Percentiles rank a stretch among this genome's conserved stretches.
Evolutionary conservation across 768 basidiomycete species (phyloP).

Genomic region (Boletus tomentosulus): DNA sequence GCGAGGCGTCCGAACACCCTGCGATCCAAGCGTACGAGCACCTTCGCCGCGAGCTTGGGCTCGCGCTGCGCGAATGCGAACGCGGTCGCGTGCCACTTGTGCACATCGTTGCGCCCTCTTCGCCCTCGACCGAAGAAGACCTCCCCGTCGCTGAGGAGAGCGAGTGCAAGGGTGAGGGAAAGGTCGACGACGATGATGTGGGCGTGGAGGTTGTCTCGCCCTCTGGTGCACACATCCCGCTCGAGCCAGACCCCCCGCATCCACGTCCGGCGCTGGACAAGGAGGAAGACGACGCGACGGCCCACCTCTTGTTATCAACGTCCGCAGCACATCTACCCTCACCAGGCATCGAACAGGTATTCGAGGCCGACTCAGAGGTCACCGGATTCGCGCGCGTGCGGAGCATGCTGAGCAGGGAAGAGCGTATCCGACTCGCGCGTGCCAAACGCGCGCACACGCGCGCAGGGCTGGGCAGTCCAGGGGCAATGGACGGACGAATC

Average conservation of each 20-base stretch:
- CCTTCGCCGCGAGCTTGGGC: constrained; percentile 69
- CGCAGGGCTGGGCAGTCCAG: neutral
- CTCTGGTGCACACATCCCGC: neutral
- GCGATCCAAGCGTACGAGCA: constrained; percentile 72
- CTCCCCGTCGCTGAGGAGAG: neutral
- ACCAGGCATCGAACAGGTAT: constrained; percentile 78
- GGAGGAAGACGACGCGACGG: constrained; percentile 44
- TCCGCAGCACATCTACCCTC: constrained; percentile 55
- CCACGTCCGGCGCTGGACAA: neutral
- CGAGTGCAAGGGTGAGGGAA: neutral
- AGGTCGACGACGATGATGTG: neutral
- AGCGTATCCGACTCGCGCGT: constrained; percentile 61
- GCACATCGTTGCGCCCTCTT: constrained; percentile 49
- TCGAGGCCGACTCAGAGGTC: constrained; percentile 55
- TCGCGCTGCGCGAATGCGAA: constrained; percentile 79
- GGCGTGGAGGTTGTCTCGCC: neutral
- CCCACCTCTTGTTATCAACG: constrained; percentile 50
- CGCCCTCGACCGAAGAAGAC: constrained; percentile 38
- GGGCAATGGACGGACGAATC: neutral
- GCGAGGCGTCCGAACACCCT: constrained; percentile 34
- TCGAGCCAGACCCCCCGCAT: neutral
- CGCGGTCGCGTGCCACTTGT: constrained; percentile 65
- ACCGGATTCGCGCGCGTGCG: constrained; percentile 49
- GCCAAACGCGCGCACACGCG: constrained; percentile 19
- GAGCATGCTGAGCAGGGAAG: constrained; percentile 67